Conservation (phyloP, 2,329 filamentous ascomycete species). For the Botryotinia convoluta region DNA sequence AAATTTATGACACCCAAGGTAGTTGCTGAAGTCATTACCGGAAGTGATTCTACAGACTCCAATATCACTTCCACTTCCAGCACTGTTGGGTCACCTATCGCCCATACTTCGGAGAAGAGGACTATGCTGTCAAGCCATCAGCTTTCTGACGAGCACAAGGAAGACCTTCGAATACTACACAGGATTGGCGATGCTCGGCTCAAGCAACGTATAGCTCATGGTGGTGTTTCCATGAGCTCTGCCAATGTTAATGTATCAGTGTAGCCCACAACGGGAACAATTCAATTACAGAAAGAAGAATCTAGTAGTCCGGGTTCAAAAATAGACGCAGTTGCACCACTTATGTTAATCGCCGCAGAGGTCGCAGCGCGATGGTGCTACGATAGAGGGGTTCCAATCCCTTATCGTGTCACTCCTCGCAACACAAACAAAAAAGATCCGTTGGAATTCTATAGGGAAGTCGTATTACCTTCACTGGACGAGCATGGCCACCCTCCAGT, state of each 20-base stretch:
- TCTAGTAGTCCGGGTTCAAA: background rate
- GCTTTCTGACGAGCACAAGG: conserved; percentile 44
- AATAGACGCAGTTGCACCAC: conserved; percentile 28
- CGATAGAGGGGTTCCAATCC: conserved; percentile 55
- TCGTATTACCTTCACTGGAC: conserved; percentile 30
- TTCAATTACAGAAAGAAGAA: conserved; percentile 6
- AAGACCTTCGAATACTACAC: conserved; percentile 49
- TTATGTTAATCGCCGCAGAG: conserved; percentile 62
- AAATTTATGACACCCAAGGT: conserved; percentile 55
- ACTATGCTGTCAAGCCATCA: conserved; percentile 44
- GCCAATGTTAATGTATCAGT: background rate
- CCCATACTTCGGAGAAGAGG: conserved; percentile 39
- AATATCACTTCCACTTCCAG: conserved; percentile 24
- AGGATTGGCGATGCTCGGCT: conserved; percentile 45
- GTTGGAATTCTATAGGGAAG: conserved; percentile 28
- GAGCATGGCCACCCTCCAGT: conserved; percentile 21
- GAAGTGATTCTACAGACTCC: conserved; percentile 1
- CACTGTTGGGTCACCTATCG: background rate
- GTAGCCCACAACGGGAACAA: background rate
- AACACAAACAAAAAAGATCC: conserved; percentile 32
- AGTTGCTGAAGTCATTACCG: conserved; percentile 41
- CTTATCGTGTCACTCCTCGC: conserved; percentile 47
- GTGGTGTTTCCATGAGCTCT: conserved; percentile 15
- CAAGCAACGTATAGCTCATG: conserved; percentile 19
- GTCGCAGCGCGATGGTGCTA: conserved; percentile 60